Evolutionary conservation across 495 filamentous ascomycete genomes (phyloP).

Genomic region (Xylaria longipes): DNA sequence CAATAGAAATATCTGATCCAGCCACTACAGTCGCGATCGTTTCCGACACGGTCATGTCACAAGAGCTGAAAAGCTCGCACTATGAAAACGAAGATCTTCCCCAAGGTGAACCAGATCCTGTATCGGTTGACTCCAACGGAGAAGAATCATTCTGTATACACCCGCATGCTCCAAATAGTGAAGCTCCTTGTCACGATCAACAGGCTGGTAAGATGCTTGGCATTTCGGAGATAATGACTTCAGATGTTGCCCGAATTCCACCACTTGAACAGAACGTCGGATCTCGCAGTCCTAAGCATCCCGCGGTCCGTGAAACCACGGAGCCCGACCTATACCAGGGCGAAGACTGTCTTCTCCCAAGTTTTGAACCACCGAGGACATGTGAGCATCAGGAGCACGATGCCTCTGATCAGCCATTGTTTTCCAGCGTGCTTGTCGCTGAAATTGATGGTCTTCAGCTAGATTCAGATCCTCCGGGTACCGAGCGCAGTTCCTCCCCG

Average conservation of each 20-base stretch:
- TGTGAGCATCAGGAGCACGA: neutral
- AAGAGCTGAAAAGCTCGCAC: neutral
- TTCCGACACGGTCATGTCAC: neutral
- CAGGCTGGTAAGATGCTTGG: neutral
- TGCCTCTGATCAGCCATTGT: neutral
- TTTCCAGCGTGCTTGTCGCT: neutral
- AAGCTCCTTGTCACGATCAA: neutral
- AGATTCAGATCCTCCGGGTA: neutral
- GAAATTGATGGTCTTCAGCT: slow-evolving; percentile 5
- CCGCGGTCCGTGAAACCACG: neutral
- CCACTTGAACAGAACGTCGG: neutral
- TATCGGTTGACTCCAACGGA: neutral
- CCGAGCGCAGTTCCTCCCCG: slow-evolving; percentile 6
- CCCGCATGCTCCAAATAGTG: neutral
- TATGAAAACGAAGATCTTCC: neutral
- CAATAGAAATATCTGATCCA: neutral
- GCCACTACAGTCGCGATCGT: neutral
- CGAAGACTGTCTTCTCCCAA: neutral
- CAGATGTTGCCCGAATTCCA: neutral
- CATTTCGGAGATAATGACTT: neutral
- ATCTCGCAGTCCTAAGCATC: neutral
- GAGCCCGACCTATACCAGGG: neutral
- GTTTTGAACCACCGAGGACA: neutral
- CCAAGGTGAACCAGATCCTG: neutral
- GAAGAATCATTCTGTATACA: neutral